Evolutionary conservation across 345 rosid species (phyloP), one percentile per base, ranked within the genome.

Genomic region (Tarenaya hassleriana): DNA sequence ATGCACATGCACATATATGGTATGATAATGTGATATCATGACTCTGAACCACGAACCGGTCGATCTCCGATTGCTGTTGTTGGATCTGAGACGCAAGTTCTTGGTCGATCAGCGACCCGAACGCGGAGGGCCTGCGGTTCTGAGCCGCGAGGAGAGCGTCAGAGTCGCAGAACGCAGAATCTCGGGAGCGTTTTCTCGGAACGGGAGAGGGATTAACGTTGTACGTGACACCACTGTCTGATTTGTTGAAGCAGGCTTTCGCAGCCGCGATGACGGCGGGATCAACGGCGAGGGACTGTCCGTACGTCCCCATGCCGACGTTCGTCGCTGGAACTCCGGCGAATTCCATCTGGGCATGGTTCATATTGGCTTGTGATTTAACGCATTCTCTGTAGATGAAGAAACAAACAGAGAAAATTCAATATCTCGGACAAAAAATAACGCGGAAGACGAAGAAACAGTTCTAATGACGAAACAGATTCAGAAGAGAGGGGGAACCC

Each of bases 181-280:
- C 84, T 59, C 88, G 68, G 0, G 63, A 48, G 20, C 92, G 67
- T 65, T 85, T 82, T 18, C 73, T 62, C 8, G 62, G 27, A 50
- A 50, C 58, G 3, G 64, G 50, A 8, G 73, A 40, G 10, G 62
- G 67, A 41, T 47, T 53, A 10, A 74, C 51, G 27, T 80, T 74
- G 71, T 73, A 78, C 0, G 85, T 75, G 48, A 79, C 71, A 4
- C 77, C 73, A 32, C 77, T 79, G 10, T 79, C 86, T 32, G 77
- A 75, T 29, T 67, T 68, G 47, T 71, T 67, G 62, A 60, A 66
- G 16, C 62, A 53, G 4, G 76, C 49, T 52, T 65, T 74, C 5
- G 65, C 16, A 18, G 61, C 65, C 11, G 62, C 46, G 34, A 57
- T 17, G 29, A 5, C 29, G 29, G 2, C 5, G 2, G 73, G 81